Evolutionary conservation across 495 filamentous ascomycete species (phyloP), one percentile per base, ranked within the genome.

Genomic region (Ramalina intermedia): DNA sequence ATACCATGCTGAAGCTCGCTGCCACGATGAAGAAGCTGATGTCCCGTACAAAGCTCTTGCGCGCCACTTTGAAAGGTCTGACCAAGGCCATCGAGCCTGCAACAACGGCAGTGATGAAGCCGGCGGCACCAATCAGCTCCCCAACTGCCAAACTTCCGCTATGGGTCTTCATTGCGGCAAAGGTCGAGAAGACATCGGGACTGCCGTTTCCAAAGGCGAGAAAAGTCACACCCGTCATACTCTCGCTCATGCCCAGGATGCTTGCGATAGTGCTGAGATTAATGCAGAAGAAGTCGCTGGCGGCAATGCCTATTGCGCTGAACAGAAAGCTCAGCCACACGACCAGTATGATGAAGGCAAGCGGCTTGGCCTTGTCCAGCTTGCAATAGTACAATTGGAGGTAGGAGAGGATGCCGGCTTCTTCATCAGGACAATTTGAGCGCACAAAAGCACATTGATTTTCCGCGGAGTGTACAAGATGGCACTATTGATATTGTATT

Each of bases 161-260:
- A 56, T 96, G 85, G 23, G 89, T 91, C 61, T 80, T 81, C 89
- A 99, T 96, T 50, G 93, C 93, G 26, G 90, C 93, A 60, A 96
- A 96, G 3, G 93, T 99, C 37, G 86, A 94, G 64, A 99, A 99
- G 16, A 99, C 89, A 64, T 99, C 93, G 0, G 93, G 93, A 54
- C 89, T 96, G n/a, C 93, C 93, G 67, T 99, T 99, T 46, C 93
- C 93, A 64, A 99, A 91, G 4, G 93, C 93, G 44, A 96, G 70
- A 57, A 99, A 94, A 1, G 93, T 99, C 16, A 98, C 93, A 21
- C 93, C 93, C 0, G 93, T 87, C 69, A 96, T 76, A 60, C 85
- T 95, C 66, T 99, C 90, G 60, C 87, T 95, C 73, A 99, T 76
- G 13, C 90, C 89, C 6, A 96, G 70, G 38, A 93, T 77, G 51